Conservation (phyloP, 768 basidiomycete genomes). For the Leccinum aurantiacum region DNA sequence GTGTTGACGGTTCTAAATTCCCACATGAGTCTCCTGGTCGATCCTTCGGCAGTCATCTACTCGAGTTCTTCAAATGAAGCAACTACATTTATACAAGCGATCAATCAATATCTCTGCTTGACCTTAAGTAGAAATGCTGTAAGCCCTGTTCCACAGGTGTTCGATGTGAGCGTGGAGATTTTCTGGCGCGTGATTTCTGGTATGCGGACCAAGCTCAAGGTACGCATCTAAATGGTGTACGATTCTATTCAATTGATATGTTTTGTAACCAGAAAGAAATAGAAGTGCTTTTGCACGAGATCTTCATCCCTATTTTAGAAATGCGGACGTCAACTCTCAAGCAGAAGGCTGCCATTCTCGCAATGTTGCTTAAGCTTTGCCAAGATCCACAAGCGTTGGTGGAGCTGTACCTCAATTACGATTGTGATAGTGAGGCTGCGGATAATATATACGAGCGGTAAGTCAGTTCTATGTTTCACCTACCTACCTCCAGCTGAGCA, state of each 20-base stretch:
- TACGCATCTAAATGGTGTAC: slow-evolving; percentile 26
- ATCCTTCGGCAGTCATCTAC: slow-evolving; percentile 86
- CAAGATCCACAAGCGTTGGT: slow-evolving; percentile 98
- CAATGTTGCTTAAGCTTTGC: slow-evolving; percentile 83
- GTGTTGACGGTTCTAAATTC: slow-evolving; percentile 90
- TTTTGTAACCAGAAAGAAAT: slow-evolving; percentile 83
- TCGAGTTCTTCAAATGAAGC: slow-evolving; percentile 87
- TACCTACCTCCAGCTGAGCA: slow-evolving; percentile 5
- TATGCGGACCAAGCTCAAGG: slow-evolving; percentile 95
- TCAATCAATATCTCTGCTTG: slow-evolving; percentile 94
- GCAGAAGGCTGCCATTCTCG: slow-evolving; percentile 91
- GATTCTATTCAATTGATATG: slow-evolving; percentile 9
- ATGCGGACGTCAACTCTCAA: slow-evolving; percentile 95
- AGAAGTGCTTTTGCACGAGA: slow-evolving; percentile 96
- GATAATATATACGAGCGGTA: slow-evolving; percentile 98
- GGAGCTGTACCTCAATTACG: slow-evolving; percentile 98
- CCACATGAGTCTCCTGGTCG: slow-evolving; percentile 87
- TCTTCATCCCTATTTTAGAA: slow-evolving; percentile 97
- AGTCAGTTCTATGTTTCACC: slow-evolving; percentile 26
- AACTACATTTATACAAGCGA: slow-evolving; percentile 87
- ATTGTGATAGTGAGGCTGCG: slow-evolving; percentile 91
- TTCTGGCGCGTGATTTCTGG: slow-evolving; percentile 96
- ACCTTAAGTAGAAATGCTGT: slow-evolving; percentile 93
- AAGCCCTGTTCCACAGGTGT: slow-evolving; percentile 93
- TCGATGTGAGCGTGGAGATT: slow-evolving; percentile 97